Percentiles rank a stretch among this genome's conserved stretches.
These are phyloP conservation scores for Pulveroboletus sp. DNA, from an alignment of 1,284 basidiomycete species.

Conservation along the genomic window DNA sequence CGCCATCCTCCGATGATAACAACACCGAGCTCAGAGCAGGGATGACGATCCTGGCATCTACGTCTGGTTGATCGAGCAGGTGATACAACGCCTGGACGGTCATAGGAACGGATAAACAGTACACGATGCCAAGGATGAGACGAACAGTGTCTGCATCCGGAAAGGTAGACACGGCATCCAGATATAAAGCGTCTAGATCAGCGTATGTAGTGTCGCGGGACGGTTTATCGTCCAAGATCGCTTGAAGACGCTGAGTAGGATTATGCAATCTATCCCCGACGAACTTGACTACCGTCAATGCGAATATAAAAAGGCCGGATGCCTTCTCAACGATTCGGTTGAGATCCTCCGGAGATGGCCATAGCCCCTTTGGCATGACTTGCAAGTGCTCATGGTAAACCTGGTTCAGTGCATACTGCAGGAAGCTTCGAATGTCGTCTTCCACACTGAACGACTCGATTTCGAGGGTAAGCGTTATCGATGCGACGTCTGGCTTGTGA, in stretches of 20 bases:
- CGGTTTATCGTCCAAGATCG: conserved; percentile 10
- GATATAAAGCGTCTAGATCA: conserved; percentile 19
- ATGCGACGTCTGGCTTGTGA: not conserved
- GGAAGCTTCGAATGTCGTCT: conserved; percentile 23
- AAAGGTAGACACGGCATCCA: conserved; percentile 10
- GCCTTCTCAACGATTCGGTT: conserved; percentile 18
- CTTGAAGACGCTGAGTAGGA: conserved; percentile 16
- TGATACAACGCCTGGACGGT: conserved; percentile 8
- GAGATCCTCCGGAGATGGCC: conserved; percentile 21
- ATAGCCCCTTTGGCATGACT: conserved; percentile 12
- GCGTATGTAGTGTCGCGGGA: conserved; percentile 9
- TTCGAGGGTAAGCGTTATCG: conserved; percentile 11
- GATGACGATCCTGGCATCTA: conserved; percentile 17
- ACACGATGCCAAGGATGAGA: conserved; percentile 18
- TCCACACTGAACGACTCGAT: conserved; percentile 19
- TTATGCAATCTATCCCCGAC: conserved; percentile 17
- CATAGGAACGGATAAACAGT: conserved; percentile 13
- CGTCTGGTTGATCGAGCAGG: conserved; percentile 14
- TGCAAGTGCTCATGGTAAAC: conserved; percentile 6
- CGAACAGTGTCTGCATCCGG: conserved; percentile 11
- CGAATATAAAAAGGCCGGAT: conserved; percentile 29
- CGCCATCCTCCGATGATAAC: conserved; percentile 10
- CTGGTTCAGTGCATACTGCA: conserved; percentile 7
- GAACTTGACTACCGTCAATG: conserved; percentile 28
- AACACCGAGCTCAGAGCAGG: conserved; percentile 18